Evolutionary conservation across 2,329 filamentous ascomycete species (phyloP).

Genomic region (Colletotrichum sp.): DNA sequence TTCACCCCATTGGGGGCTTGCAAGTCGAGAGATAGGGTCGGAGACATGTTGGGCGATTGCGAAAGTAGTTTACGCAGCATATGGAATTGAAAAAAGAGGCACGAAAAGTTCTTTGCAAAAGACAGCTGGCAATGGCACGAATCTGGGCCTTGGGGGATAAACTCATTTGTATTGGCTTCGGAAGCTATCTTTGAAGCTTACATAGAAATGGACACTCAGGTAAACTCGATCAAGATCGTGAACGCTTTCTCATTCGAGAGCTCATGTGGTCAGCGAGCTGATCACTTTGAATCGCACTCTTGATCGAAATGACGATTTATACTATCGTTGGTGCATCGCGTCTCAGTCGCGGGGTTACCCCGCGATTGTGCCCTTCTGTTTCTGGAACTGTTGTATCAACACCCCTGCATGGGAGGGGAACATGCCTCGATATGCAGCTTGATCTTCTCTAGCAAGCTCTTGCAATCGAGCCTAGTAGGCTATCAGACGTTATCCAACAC

Average conservation of each 20-base stretch:
- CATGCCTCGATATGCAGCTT: not conserved
- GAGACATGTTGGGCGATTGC: not conserved
- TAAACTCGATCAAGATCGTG: not conserved
- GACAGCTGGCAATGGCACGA: not conserved
- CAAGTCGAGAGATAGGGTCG: slow-evolving; percentile 50
- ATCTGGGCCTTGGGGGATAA: not conserved
- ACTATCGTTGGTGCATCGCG: not conserved
- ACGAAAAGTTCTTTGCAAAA: not conserved
- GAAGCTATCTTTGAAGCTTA: not conserved
- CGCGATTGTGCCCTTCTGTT: not conserved
- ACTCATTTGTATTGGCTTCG: not conserved
- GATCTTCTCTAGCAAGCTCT: not conserved
- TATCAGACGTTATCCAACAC: not conserved
- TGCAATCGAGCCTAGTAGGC: not conserved
- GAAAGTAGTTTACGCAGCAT: not conserved
- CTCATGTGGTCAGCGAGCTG: not conserved
- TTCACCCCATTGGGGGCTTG: slow-evolving; percentile 73
- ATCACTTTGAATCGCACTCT: not conserved
- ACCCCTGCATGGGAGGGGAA: not conserved
- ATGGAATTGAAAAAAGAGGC: not conserved
- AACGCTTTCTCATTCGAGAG: not conserved
- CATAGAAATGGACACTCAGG: not conserved
- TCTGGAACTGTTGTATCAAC: not conserved
- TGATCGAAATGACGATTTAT: not conserved
- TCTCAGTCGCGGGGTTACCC: not conserved